Conservation (phyloP, 257 asterid species). For the Dorcoceras hygrometricum region DNA sequence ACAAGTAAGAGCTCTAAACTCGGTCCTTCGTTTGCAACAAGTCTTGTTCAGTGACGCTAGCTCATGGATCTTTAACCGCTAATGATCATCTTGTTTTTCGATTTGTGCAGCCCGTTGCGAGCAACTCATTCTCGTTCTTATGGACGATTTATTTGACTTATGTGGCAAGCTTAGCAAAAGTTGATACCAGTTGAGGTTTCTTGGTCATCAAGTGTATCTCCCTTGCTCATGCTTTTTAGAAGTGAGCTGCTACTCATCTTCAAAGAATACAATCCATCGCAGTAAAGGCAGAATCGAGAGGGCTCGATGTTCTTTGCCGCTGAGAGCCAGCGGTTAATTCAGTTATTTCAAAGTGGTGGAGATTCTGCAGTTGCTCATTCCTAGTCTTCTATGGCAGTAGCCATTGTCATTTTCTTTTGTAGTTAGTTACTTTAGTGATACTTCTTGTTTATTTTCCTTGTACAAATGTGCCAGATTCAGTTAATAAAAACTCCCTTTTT, state of each 20-base stretch:
- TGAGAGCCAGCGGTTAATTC: background rate
- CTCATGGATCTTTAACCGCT: background rate
- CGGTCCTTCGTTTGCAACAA: background rate
- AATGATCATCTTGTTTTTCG: slow-evolving; percentile 17
- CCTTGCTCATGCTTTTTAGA: background rate
- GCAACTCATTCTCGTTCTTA: slow-evolving; percentile 70
- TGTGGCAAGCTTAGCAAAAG: slow-evolving; percentile 71
- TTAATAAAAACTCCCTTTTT: background rate
- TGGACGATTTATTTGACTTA: slow-evolving; percentile 88
- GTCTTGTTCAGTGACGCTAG: background rate
- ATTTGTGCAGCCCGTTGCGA: slow-evolving; percentile 70
- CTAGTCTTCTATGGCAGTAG: background rate
- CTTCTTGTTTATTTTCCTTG: background rate
- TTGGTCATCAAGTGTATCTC: background rate
- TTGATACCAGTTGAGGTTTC: slow-evolving; percentile 28
- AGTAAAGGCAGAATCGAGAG: background rate
- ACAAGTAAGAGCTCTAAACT: slow-evolving; percentile 42
- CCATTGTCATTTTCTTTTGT: background rate
- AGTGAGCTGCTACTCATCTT: background rate
- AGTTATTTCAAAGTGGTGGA: background rate
- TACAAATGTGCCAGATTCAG: background rate
- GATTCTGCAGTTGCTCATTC: background rate
- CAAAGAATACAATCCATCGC: background rate
- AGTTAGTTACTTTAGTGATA: background rate
- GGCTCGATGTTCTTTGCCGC: background rate